Evolutionary conservation across 345 rosid species (phyloP), one percentile per base, ranked within the genome.

Genomic region (Adansonia digitata): DNA sequence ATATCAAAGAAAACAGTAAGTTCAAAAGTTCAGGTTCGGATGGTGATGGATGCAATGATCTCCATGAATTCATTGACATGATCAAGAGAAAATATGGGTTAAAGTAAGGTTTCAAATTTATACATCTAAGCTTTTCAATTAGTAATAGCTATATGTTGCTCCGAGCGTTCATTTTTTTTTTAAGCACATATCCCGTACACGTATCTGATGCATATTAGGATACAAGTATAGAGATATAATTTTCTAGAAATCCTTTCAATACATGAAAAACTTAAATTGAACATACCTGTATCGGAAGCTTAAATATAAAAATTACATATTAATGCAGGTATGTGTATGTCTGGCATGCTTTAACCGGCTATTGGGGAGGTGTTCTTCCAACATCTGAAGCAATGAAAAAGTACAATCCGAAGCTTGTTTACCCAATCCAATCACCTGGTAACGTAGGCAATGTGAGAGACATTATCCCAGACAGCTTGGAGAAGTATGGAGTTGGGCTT

Each of bases 341-440:
- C 76, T 88, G 93, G 88, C 93, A 89, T 31, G 90, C 93, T 22
- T 72, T 89, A 69, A 75, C 83, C 7, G 88, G 90, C 18, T 91
- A 87, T 11, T 89, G 90, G 91, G 91, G 93, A 74, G 93, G 95
- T 53, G 77, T 85, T 15, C 80, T 72, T 18, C 90, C 89, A 5
- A 70, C 88, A 14, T 87, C 88, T 26, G 83, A 83, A 74, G 59
- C 62, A 69, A 77, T 89, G 93, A 79, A 84, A 37, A 84, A 85
- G 31, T 86, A 89, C 79, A 80, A 81, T 42, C 86, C 91, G 0
- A 78, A 81, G 77, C 67, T 88, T 64, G 73, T 75, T 1, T 87
- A 82, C 68, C 88, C 89, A 8, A 48, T 81, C 72, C 85, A 77
- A 71, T 91, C 89, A 17, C 87, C 85, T 5, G 90, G 82, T 53